Evolutionary conservation across 75 land plant genomes (phyloP).

Genomic region (Pinus taeda): DNA sequence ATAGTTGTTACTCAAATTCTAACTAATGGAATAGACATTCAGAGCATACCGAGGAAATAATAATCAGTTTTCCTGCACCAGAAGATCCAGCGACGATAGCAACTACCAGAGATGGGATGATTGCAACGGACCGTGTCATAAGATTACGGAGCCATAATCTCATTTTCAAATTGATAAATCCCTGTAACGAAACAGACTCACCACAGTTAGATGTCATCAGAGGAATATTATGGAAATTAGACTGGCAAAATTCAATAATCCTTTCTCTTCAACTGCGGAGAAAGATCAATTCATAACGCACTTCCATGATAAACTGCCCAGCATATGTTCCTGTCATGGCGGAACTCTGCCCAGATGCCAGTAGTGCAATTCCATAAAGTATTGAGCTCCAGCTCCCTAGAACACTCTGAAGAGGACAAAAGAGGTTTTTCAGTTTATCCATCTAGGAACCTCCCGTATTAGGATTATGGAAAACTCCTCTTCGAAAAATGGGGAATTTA

Average conservation of each 20-base stretch:
- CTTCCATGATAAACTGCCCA: constrained; percentile 89
- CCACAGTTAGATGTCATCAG: no score
- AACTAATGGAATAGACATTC: no score
- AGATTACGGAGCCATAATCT: constrained; percentile 77
- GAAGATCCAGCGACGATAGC: constrained; percentile 78
- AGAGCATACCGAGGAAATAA: constrained; percentile 63
- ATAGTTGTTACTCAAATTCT: no score
- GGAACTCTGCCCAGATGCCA: constrained; percentile 91
- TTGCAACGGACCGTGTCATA: constrained; percentile 73
- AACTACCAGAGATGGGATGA: constrained; percentile 76
- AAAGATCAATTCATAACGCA: background rate
- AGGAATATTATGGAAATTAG: no score
- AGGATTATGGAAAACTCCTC: no score
- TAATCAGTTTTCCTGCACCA: constrained; percentile 83
- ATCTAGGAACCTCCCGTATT: no score
- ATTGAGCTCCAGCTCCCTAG: constrained; percentile 55
- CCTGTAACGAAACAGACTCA: constrained; percentile 27
- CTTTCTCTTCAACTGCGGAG: no score
- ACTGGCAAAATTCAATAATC: no score
- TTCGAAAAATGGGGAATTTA: no score
- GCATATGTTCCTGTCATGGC: constrained; percentile 88
- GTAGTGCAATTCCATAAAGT: constrained; percentile 57
- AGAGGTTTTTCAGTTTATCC: background rate
- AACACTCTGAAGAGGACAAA: constrained; percentile 47
- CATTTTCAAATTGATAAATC: constrained; percentile 75